phyloP scores from a whole-genome alignment of 2,329 filamentous ascomycete species.

The Fusarium penzigii region DNA sequence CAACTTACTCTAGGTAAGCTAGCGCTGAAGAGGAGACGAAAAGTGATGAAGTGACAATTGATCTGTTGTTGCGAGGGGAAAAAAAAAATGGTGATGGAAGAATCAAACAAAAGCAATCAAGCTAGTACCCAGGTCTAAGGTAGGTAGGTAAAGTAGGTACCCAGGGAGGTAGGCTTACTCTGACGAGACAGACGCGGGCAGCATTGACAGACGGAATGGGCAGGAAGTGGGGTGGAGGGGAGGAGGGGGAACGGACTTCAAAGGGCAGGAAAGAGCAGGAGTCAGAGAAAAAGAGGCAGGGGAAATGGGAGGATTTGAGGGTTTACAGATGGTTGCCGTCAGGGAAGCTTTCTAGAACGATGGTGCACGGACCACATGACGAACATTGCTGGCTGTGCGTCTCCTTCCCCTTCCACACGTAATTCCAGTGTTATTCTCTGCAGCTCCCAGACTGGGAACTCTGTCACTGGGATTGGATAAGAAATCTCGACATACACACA shows the following conservation, averaged over 20 bases:
- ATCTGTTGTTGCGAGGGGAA: background rate
- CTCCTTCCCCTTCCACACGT: conserved; percentile 22
- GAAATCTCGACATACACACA: too few relatives aligned
- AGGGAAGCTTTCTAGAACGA: conserved; percentile 35
- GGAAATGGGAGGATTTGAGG: conserved; percentile 12
- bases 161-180: background rate
- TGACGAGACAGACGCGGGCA: conserved; percentile 1
- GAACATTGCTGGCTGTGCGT: conserved; percentile 10
- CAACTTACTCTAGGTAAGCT: background rate
- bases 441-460: conserved; percentile 29
- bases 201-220: conserved; percentile 21
- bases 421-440: conserved; percentile 29
- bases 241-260: conserved; percentile 13
- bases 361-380: conserved; percentile 18
- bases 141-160: too few relatives aligned
- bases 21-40: background rate
- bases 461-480: background rate
- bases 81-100: conserved; percentile 6
- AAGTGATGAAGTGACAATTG: background rate
- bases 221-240: conserved; percentile 18
- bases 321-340: conserved; percentile 21
- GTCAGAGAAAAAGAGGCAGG: background rate
- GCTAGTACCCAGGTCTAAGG: too few relatives aligned
- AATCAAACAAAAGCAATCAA: background rate
- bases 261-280: conserved; percentile 10